phyloP scores from a whole-genome alignment of 306 rosid genomes.

The Canavalia ensiformis region DNA sequence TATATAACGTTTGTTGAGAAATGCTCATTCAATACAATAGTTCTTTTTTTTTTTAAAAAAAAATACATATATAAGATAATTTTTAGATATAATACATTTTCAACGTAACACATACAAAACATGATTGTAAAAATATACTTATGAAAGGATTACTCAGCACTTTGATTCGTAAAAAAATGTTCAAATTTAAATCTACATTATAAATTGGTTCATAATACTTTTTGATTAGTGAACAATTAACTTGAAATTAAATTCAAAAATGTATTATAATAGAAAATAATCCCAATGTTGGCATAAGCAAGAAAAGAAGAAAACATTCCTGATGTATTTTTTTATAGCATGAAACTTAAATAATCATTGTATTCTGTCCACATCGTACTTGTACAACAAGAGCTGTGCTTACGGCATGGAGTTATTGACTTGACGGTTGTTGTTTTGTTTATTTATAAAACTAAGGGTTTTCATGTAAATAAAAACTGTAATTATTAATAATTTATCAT shows the following conservation, averaged over 20 bases:
- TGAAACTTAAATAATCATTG: background rate
- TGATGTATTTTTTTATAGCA: background rate
- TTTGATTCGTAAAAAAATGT: too few species aligned
- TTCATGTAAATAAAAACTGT: background rate
- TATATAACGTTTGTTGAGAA: too few species aligned
- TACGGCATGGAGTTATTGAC: constrained; percentile 2
- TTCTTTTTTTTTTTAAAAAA: too few species aligned
- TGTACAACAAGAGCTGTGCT: background rate
- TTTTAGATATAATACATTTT: too few species aligned
- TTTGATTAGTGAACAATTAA: background rate
- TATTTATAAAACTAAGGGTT: background rate
- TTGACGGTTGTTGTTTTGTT: background rate
- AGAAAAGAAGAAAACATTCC: background rate
- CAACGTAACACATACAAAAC: too few species aligned
- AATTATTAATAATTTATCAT: background rate
- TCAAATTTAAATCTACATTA: background rate
- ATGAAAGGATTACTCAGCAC: too few species aligned
- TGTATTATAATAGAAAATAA: background rate
- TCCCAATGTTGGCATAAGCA: too few species aligned
- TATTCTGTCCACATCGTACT: background rate
- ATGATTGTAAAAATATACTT: too few species aligned
- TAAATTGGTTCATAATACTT: background rate
- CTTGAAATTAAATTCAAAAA: background rate
- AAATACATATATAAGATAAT: too few species aligned
- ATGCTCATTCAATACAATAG: too few species aligned